These are phyloP conservation scores for Boletus reticuloceps DNA, from an alignment of 768 basidiomycete species.

Conservation along the genomic window DNA sequence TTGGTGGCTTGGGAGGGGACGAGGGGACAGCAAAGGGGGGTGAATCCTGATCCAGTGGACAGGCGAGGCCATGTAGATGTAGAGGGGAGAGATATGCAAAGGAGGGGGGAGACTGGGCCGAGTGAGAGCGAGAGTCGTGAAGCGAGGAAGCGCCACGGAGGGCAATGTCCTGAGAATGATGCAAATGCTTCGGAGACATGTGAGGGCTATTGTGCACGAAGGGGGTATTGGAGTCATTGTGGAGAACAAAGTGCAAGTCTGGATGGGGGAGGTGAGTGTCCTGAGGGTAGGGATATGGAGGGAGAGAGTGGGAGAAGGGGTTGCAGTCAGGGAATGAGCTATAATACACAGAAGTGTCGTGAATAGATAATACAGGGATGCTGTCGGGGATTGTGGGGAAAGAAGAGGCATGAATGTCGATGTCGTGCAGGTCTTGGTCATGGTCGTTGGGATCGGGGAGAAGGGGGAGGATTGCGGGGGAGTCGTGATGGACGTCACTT, in stretches of 20 bases:
- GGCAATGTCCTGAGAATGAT: constrained; percentile 23
- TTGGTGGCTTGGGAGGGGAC: constrained; percentile 22
- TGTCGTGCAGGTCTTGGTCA: constrained; percentile 32
- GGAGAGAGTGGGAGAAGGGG: constrained; percentile 20
- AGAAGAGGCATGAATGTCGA: constrained; percentile 28
- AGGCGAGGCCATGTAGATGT: constrained; percentile 27
- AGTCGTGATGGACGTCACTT: constrained; percentile 19
- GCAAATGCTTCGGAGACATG: constrained; percentile 29
- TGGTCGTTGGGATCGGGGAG: constrained; percentile 24
- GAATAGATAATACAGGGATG: constrained; percentile 35
- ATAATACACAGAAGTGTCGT: constrained; percentile 32
- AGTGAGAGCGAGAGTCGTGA: constrained; percentile 28
- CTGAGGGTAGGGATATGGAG: constrained; percentile 27
- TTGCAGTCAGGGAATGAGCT: constrained; percentile 27
- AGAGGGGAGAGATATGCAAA: constrained; percentile 24
- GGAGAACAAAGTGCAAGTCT: constrained; percentile 28
- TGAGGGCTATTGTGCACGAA: constrained; percentile 24
- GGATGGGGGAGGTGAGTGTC: constrained; percentile 25
- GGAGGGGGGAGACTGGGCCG: constrained; percentile 24
- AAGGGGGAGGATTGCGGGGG: constrained; percentile 7
- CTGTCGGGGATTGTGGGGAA: constrained; percentile 17
- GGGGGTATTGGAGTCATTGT: constrained; percentile 12
- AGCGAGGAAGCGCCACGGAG: constrained; percentile 17
- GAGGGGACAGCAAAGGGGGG: constrained; percentile 19
- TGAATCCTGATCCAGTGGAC: constrained; percentile 14